Conservation (phyloP, 176 grass and related monocot species). For the Phyllostachys edulis region DNA sequence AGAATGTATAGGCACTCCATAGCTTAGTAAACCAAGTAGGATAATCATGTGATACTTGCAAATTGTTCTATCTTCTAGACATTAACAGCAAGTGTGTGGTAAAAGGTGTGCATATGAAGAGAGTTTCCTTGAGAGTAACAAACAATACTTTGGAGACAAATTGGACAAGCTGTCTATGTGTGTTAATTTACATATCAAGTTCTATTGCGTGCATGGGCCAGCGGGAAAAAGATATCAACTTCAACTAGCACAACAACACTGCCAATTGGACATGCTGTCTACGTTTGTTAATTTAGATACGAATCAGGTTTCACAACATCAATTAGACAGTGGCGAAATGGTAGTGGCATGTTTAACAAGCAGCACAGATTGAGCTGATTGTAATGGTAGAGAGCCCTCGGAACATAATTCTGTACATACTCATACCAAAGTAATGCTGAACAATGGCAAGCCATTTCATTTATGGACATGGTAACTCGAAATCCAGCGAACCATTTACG, state of each 20-base stretch:
- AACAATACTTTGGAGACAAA: not conserved
- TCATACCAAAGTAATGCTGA: not conserved
- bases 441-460: not conserved
- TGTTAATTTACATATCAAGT: not conserved
- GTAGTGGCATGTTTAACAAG: not conserved
- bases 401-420: not conserved
- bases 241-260: conserved; percentile 7
- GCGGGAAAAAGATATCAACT: not conserved
- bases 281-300: conserved; percentile 5
- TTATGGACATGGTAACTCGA: not conserved
- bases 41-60: not conserved
- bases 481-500: not conserved
- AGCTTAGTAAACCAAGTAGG: not conserved
- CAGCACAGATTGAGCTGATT: not conserved
- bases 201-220: not conserved
- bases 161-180: not conserved
- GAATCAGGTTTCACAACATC: not conserved
- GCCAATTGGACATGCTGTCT: not conserved
- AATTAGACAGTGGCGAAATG: not conserved
- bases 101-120: not conserved
- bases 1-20: not conserved
- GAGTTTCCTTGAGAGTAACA: not conserved
- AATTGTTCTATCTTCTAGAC: not conserved
- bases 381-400: not conserved
- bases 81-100: not conserved